A percentile compares a stretch with the other conserved stretches of the same genome.
These are phyloP conservation scores for Penicillium fuscoglaucum DNA, from an alignment of 2,329 filamentous ascomycete genomes.

Conservation along the genomic window DNA sequence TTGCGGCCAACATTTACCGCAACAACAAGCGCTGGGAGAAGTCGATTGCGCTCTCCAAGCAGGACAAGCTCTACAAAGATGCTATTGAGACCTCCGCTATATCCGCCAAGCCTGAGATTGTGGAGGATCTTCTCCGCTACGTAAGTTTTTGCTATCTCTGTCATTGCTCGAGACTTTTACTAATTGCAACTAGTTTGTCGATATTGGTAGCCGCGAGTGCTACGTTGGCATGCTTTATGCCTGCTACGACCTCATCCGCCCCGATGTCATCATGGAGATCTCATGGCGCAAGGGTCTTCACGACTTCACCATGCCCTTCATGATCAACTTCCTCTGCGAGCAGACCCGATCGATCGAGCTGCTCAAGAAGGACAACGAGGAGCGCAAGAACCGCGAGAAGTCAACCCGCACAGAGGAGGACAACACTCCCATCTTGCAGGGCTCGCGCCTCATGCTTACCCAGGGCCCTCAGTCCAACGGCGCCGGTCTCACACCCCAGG, in stretches of 20 bases:
- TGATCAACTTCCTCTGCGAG: conserved; percentile 96
- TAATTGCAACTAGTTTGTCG: conserved; percentile 74
- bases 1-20: conserved; percentile 96
- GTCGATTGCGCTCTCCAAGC: conserved; percentile 94
- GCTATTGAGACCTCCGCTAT: conserved; percentile 97
- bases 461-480: conserved; percentile 82
- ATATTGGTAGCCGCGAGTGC: conserved; percentile 98
- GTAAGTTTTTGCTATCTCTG: conserved; percentile 62
- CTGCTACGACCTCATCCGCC: conserved; percentile 94
- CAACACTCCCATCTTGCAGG: conserved; percentile 88
- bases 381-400: conserved; percentile 70
- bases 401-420: conserved; percentile 88
- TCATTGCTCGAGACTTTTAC: conserved; percentile 15
- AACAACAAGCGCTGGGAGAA: conserved; percentile 99
- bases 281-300: conserved; percentile 94
- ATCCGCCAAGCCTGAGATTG: conserved; percentile 84
- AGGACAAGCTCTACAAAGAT: conserved; percentile 99
- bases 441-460: conserved; percentile 89
- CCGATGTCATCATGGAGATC: conserved; percentile 89
- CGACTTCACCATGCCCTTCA: conserved; percentile 99
- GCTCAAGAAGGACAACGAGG: conserved; percentile 94
- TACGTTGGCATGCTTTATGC: conserved; percentile 99
- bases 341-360: conserved; percentile 81
- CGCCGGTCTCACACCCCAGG: conserved; percentile 76
- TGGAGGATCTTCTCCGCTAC: conserved; percentile 93